These are phyloP conservation scores for Amyloporia xantha DNA, from an alignment of 768 basidiomycete genomes.

Conservation along the genomic window DNA sequence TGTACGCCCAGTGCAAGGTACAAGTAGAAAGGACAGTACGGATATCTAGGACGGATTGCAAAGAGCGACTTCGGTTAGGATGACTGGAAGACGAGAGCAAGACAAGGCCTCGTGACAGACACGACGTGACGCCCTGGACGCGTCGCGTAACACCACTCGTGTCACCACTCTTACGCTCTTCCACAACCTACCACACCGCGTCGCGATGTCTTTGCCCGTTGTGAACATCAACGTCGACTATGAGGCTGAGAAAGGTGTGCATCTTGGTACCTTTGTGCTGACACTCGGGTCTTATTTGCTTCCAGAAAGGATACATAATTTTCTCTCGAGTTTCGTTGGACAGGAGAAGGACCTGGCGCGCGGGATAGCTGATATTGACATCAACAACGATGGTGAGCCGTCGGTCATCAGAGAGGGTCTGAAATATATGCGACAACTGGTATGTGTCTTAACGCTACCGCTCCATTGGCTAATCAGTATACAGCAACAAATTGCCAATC, in stretches of 20 bases:
- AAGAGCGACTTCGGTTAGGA: too few relatives aligned
- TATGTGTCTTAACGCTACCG: constrained; percentile 31
- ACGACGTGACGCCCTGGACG: too few relatives aligned
- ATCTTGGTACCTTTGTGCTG: not conserved
- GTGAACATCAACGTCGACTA: constrained; percentile 59
- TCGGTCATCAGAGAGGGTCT: constrained; percentile 33
- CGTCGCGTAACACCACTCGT: constrained; percentile 12
- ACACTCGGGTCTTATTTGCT: not conserved
- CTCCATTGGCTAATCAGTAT: constrained; percentile 7
- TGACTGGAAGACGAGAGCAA: too few relatives aligned
- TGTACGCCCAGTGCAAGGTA: too few relatives aligned
- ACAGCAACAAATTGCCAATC: constrained; percentile 89
- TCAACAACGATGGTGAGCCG: constrained; percentile 43
- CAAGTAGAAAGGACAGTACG: too few relatives aligned
- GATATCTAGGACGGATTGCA: too few relatives aligned
- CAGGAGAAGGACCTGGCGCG: constrained; percentile 57
- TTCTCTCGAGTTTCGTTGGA: constrained; percentile 59
- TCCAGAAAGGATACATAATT: constrained; percentile 61
- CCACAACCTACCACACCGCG: too few relatives aligned
- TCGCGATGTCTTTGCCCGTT: constrained; percentile 60
- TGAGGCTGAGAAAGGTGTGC: constrained; percentile 63
- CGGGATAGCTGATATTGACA: constrained; percentile 65
- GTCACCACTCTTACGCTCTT: too few relatives aligned
- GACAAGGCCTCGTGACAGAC: too few relatives aligned
- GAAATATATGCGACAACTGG: constrained; percentile 84